These are phyloP conservation scores for Globisporangium viniferum DNA, from an alignment of 352 stramenopile genomes.

Conservation along the genomic window DNA sequence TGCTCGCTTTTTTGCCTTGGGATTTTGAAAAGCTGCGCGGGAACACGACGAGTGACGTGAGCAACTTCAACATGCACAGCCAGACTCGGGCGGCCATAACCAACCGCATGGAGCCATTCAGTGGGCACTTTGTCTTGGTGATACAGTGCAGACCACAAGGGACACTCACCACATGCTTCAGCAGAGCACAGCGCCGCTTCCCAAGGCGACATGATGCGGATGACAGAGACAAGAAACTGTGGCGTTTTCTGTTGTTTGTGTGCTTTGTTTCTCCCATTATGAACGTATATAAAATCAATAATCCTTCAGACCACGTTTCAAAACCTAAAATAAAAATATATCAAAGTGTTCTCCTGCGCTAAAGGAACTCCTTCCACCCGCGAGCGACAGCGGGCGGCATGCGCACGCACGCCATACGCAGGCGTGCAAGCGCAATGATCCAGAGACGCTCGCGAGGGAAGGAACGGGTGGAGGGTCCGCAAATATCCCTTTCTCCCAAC, in stretches of 20 bases:
- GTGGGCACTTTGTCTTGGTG: too few relatives aligned
- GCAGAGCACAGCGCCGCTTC: too few relatives aligned
- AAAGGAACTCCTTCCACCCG: conserved; percentile 3
- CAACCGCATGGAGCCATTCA: too few relatives aligned
- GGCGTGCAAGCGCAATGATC: not conserved
- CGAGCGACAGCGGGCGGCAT: not conserved
- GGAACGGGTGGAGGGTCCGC: conserved; percentile 5
- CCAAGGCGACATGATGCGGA: too few relatives aligned
- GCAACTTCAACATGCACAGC: not conserved
- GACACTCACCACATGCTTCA: too few relatives aligned
- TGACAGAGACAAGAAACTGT: too few relatives aligned
- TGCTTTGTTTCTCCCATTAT: conserved; percentile 10
- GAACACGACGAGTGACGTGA: not conserved
- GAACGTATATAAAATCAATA: conserved; percentile 7
- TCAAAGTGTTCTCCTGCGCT: conserved; percentile 19
- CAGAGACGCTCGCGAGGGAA: not conserved
- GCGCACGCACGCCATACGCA: not conserved
- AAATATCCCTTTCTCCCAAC: conserved; percentile 7
- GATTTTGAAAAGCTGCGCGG: not conserved
- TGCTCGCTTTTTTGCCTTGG: not conserved
- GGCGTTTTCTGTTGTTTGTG: not conserved
- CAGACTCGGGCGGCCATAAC: too few relatives aligned
- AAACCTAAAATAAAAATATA: conserved; percentile 27
- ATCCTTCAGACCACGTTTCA: conserved; percentile 14
- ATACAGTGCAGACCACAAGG: too few relatives aligned